Percentiles rank a stretch among this genome's conserved stretches.
These are phyloP conservation scores for Raphidocelis subcapitata DNA, from an alignment of 139 green algal genomes.

Conservation along the genomic window DNA sequence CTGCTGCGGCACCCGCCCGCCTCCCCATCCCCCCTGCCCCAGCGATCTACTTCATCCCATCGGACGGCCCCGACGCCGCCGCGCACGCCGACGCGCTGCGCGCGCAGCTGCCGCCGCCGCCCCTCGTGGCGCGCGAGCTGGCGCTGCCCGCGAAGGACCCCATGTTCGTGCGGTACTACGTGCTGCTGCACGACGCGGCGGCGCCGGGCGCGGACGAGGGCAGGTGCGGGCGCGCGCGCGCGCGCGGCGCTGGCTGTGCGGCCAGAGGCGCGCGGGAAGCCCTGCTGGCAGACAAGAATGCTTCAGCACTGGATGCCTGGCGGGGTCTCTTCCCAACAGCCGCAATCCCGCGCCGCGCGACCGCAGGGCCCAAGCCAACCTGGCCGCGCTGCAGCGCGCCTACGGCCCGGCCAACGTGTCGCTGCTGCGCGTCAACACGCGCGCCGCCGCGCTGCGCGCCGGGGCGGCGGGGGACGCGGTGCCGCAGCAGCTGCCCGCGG, in stretches of 20 bases:
- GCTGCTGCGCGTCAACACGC: conserved; percentile 47
- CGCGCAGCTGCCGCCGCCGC: conserved; percentile 24
- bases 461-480: too few relatives aligned
- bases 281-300: too few relatives aligned
- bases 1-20: too few relatives aligned
- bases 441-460: too few relatives aligned
- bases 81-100: conserved; percentile 45
- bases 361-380: conserved; percentile 36
- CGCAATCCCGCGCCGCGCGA: background rate
- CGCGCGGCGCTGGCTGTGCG: too few relatives aligned
- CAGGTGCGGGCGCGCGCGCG: conserved; percentile 16
- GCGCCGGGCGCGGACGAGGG: conserved; percentile 24
- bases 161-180: conserved; percentile 45
- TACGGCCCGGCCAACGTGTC: conserved; percentile 44
- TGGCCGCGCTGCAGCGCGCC: conserved; percentile 19
- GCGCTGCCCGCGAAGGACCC: conserved; percentile 42
- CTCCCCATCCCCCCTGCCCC: background rate
- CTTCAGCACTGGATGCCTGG: too few relatives aligned
- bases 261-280: too few relatives aligned
- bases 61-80: conserved; percentile 30
- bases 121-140: conserved; percentile 29
- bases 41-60: conserved; percentile 29
- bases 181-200: conserved; percentile 54
- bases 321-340: too few relatives aligned
- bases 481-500: too few relatives aligned